Evolutionary conservation across 305 asterid genomes (phyloP).

Genomic region (Fraxinus latifolia): DNA sequence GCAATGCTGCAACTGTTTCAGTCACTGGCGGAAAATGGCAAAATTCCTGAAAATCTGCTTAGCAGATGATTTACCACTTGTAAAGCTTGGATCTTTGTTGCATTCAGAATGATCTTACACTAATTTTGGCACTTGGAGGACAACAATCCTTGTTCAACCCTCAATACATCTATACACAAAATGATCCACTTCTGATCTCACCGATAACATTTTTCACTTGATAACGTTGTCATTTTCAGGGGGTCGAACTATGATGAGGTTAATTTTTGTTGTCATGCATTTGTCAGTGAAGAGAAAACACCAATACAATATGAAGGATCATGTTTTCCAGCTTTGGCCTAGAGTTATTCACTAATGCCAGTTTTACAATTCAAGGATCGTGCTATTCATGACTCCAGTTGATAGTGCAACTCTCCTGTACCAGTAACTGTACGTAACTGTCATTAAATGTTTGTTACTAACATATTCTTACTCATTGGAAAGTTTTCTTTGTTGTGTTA

Average conservation of each 20-base stretch:
- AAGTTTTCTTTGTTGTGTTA: background rate
- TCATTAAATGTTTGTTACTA: too few species aligned
- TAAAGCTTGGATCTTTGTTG: background rate
- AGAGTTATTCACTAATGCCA: background rate
- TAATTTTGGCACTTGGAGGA: background rate
- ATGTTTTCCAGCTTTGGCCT: background rate
- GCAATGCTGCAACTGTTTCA: conserved; percentile 29
- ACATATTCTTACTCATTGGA: too few species aligned
- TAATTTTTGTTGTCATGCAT: background rate
- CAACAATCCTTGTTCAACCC: background rate
- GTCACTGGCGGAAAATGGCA: conserved; percentile 17
- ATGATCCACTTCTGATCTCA: background rate
- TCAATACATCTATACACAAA: background rate
- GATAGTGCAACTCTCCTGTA: background rate
- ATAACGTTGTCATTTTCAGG: background rate
- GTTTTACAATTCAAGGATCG: background rate
- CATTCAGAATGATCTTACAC: background rate
- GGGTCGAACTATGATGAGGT: background rate
- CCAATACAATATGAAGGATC: background rate
- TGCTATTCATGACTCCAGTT: background rate
- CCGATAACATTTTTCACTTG: background rate
- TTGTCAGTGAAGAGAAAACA: background rate
- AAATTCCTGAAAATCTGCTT: conserved; percentile 18
- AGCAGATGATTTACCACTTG: background rate
- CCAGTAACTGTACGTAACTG: background rate